Conservation (phyloP, 23 red algal genomes). For the Chondrus crispus region DNA sequence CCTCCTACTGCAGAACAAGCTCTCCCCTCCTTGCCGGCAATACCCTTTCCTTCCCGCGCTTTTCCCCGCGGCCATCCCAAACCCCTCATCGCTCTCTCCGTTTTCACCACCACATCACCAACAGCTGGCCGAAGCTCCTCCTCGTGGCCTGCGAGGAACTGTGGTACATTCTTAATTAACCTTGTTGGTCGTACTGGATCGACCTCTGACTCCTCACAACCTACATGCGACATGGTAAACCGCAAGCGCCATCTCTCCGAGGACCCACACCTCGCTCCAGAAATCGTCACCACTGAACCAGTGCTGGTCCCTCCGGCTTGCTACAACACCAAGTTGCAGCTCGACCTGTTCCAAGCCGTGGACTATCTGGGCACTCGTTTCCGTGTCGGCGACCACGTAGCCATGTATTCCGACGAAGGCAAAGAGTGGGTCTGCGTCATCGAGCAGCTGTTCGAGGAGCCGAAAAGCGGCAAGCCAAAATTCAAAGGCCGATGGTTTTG, state of each 20-base stretch:
- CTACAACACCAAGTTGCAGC: neutral
- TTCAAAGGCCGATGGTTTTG: constrained; percentile 70
- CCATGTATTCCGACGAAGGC: constrained; percentile 48
- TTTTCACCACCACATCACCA: too few species aligned
- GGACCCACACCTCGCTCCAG: neutral
- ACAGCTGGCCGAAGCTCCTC: too few species aligned
- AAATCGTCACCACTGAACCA: constrained; percentile 40
- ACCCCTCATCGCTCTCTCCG: too few species aligned
- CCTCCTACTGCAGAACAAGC: too few species aligned
- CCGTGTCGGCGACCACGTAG: constrained; percentile 58
- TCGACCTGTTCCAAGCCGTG: constrained; percentile 9
- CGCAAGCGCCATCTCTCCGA: constrained; percentile 27
- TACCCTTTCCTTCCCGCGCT: too few species aligned
- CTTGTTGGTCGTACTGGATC: too few species aligned
- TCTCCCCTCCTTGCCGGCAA: too few species aligned
- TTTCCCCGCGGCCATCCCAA: too few species aligned
- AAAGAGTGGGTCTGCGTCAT: constrained; percentile 58
- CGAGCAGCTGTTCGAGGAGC: constrained; percentile 33
- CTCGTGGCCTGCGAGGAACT: too few species aligned
- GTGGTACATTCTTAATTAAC: too few species aligned
- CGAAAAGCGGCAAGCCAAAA: constrained; percentile 5
- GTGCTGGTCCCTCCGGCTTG: constrained; percentile 5
- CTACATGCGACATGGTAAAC: constrained; percentile 56
- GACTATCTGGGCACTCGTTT: constrained; percentile 52
- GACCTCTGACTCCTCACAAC: too few species aligned